A percentile compares a stretch with the other conserved stretches of the same genome.
These are phyloP conservation scores for Musa balbisiana DNA, from an alignment of 202 grass and related monocot genomes.

Conservation along the genomic window DNA sequence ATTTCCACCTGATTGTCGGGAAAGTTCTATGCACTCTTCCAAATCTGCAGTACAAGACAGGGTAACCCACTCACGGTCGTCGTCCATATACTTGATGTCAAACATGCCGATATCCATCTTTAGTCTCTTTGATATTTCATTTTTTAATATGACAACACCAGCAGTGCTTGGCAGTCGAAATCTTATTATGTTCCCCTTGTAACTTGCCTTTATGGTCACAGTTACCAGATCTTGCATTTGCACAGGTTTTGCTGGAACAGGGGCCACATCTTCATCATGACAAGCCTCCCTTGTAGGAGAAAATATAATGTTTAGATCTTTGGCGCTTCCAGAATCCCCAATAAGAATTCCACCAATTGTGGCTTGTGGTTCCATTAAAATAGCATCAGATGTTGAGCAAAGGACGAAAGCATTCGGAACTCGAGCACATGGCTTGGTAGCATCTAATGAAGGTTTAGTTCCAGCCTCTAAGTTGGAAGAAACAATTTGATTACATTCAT, in stretches of 20 bases:
- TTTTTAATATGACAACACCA: slow-evolving; percentile 42
- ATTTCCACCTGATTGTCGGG: slow-evolving; percentile 49
- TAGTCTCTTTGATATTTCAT: slow-evolving; percentile 62
- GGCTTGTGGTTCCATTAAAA: slow-evolving; percentile 17
- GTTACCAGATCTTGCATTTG: slow-evolving; percentile 40
- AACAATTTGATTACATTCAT: slow-evolving; percentile 42
- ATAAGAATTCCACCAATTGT: slow-evolving; percentile 45
- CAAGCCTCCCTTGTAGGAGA: slow-evolving; percentile 25
- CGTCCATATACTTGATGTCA: slow-evolving; percentile 84
- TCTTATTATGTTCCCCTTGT: slow-evolving; percentile 81
- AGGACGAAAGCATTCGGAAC: slow-evolving; percentile 1
- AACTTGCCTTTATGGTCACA: slow-evolving; percentile 79
- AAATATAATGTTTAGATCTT: slow-evolving; percentile 75
- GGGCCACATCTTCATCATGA: slow-evolving; percentile 23
- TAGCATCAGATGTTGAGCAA: neutral
- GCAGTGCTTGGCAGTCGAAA: slow-evolving; percentile 53
- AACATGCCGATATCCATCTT: slow-evolving; percentile 71
- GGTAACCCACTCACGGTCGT: slow-evolving; percentile 95
- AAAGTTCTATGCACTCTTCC: slow-evolving; percentile 88
- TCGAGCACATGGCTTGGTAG: slow-evolving; percentile 39
- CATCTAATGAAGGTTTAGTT: slow-evolving; percentile 19
- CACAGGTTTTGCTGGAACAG: slow-evolving; percentile 12
- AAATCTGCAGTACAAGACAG: slow-evolving; percentile 67
- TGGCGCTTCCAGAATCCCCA: slow-evolving; percentile 74
- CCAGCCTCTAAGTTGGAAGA: slow-evolving; percentile 35